These are phyloP conservation scores for Ophiocordyceps camponoti-leonardi DNA, from an alignment of 2,329 filamentous ascomycete genomes.

Conservation along the genomic window DNA sequence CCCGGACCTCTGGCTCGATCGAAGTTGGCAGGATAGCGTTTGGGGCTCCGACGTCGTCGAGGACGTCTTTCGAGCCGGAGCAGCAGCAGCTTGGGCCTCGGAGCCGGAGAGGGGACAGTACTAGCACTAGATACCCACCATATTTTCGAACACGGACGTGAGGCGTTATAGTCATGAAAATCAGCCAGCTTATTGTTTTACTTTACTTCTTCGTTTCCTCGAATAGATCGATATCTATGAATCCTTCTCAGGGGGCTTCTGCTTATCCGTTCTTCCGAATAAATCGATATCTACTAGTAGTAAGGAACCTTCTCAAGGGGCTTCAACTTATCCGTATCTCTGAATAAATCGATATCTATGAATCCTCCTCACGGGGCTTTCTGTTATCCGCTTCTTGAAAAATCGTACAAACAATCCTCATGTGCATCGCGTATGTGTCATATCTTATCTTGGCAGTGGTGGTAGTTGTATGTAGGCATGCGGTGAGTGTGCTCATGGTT, in stretches of 20 bases:
- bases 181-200: neutral
- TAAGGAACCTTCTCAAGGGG: neutral
- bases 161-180: neutral
- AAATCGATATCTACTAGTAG: too few relatives aligned
- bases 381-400: neutral
- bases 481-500: too few relatives aligned
- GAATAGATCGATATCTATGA: neutral
- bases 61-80: slow-evolving; percentile 3
- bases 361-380: neutral
- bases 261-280: neutral
- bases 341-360: neutral
- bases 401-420: neutral
- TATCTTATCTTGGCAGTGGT: neutral
- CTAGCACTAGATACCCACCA: too few relatives aligned
- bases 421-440: neutral
- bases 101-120: too few relatives aligned
- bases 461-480: too few relatives aligned
- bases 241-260: neutral
- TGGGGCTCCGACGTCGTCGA: slow-evolving; percentile 15
- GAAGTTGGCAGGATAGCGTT: slow-evolving; percentile 11
- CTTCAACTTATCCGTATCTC: neutral
- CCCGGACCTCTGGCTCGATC: slow-evolving; percentile 11
- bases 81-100: too few relatives aligned
- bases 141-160: neutral
- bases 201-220: neutral